Base-by-base conservation (phyloP, 306 rosid genomes). In the Inga leiocalycina region DNA sequence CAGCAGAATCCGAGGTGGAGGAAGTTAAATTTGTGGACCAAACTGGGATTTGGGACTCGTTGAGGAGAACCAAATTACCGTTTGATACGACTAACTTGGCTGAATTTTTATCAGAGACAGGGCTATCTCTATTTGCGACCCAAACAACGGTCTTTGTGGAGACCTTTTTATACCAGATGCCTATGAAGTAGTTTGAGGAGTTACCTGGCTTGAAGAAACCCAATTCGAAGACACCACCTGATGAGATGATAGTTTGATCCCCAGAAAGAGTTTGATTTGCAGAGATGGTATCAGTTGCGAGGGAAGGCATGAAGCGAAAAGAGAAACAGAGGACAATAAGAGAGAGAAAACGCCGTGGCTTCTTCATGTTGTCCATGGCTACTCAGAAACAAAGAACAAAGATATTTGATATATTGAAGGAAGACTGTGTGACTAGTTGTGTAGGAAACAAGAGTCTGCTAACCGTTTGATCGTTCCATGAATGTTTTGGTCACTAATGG, bases 71-170 rank as follows among this genome's bases (percentile, higher is more conserved):
- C 65, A 92, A 83, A 74, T 92, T 92, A 10, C 91, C 87, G 20
- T 8, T 41, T 13, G 71, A 78, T 43, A 86, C 66, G 35, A 82
- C 70, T 5, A 85, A 70, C 48, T 37, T 71, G 27, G 88, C 82
- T 39, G 86, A 78, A 37, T 62, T 84, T 19, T 32, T 88, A 72
- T 91, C 90, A 69, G 88, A 89, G 30, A 92, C 74, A 6, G 97
- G 93, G 0, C 34, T 30, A 17, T 90, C 89, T 83, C 94, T 88
- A 65, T 92, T 92, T 22, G 97, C 97, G 6, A 91, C 89, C 97
- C 94, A 92, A 54, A 92, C 97, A 51, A 51, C 8, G 13, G 88
- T 87, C 22, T 0, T 56, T 4, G 0, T 0, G 8, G 93, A 35
- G 3, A 89, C 54, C n/a, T 74, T 51, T 19, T 51, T 79, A 86